These are phyloP conservation scores for Coniella lustricola DNA, from an alignment of 2,329 filamentous ascomycete species.

Conservation along the genomic window DNA sequence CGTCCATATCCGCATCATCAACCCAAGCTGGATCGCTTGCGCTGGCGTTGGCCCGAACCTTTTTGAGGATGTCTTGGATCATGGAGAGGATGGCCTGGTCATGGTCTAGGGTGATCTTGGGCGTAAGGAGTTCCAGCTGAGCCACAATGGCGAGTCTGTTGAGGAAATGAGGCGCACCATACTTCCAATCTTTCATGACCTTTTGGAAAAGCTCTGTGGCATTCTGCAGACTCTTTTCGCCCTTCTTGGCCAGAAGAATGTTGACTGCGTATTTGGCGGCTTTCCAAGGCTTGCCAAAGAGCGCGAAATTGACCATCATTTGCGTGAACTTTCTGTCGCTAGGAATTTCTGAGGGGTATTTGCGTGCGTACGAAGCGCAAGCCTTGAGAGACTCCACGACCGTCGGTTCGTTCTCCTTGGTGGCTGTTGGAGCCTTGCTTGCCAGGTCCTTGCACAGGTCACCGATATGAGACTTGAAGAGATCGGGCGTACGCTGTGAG, in stretches of 20 bases:
- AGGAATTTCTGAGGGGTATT: constrained; percentile 76
- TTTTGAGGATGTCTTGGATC: constrained; percentile 65
- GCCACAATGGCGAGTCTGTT: constrained; percentile 64
- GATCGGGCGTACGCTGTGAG: constrained; percentile 77
- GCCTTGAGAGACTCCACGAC: constrained; percentile 91
- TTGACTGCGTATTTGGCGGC: constrained; percentile 92
- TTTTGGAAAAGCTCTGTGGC: constrained; percentile 76
- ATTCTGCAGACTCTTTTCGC: constrained; percentile 70
- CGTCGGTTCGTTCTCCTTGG: constrained; percentile 58
- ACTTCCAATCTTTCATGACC: constrained; percentile 66
- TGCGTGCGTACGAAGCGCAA: constrained; percentile 83
- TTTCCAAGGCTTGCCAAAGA: constrained; percentile 72
- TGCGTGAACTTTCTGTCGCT: constrained; percentile 74
- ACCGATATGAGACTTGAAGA: constrained; percentile 88
- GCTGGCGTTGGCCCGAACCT: constrained; percentile 57
- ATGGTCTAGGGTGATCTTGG: constrained; percentile 64
- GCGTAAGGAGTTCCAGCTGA: constrained; percentile 69
- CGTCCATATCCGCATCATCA: constrained; percentile 60
- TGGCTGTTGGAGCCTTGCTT: constrained; percentile 67
- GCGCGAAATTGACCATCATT: constrained; percentile 73
- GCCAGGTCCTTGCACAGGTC: constrained; percentile 84
- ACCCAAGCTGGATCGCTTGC: constrained; percentile 58
- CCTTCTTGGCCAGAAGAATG: constrained; percentile 69
- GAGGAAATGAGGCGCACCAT: constrained; percentile 67
- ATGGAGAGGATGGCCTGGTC: constrained; percentile 75